Evolutionary conservation across 2,329 filamentous ascomycete species (phyloP), one percentile per base, ranked within the genome.

Genomic region (Neofusicoccum sp.): DNA sequence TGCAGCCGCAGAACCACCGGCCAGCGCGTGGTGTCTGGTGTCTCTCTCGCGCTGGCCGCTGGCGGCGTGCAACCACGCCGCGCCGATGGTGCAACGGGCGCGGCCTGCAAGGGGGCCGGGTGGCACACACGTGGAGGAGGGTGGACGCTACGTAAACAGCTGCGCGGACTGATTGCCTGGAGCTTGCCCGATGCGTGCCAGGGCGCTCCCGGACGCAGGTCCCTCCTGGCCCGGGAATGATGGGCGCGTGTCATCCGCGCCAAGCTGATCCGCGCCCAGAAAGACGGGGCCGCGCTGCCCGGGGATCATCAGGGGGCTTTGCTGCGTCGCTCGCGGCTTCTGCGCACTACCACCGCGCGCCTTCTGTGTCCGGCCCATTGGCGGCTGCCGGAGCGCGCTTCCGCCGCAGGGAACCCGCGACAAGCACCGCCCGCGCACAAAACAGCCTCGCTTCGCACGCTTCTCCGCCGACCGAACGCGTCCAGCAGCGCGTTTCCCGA

Each of bases 1-100:
- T 28, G 20, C 49, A 8, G 30, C 49, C 49, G 49, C 49, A 54
- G 49, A 54, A 54, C 26, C 56, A 48, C 56, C 56, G 56, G 33
- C 20, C 20, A 20, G 20, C 20, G 20, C 20, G 20, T 20, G 20
- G 20, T 20, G 20, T 20, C 20, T 20, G 20, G 20, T 20, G 20
- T 20, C 20, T 20, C 20, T 20, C 20, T 20, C 20, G 20, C 20
- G 20, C 20, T 20, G 20, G 20, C 20, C 20, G 20, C 20, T 20
- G 20, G 20, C 20, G 1, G 20, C 20, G 20, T 20, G 20, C 20
- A 20, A 20, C 20, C 20, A 20, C 20, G 20, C 20, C 20, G 20
- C 20, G 20, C 20, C 20, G 49, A 53, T 51, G 48, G 45, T 26
- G 31, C 48, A 38, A n/a, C 26, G 3, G 20, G 20, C 26, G 8